Conservation (phyloP, 164 flowering plant genomes). For the Kingdonia uniflora region DNA sequence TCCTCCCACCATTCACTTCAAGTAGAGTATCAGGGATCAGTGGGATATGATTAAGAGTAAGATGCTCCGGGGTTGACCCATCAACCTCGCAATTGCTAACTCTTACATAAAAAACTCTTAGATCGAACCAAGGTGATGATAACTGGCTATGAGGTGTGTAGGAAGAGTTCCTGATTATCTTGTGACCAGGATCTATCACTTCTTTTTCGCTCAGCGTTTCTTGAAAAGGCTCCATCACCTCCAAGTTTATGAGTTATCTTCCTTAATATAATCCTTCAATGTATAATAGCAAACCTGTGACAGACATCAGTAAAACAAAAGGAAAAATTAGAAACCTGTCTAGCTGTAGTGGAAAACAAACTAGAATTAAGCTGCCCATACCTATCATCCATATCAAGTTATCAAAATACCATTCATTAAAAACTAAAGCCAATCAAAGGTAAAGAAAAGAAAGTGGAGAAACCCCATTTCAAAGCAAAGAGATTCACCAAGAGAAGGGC, state of each 20-base stretch:
- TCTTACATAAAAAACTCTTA: constrained; percentile 77
- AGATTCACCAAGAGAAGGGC: too few relatives aligned
- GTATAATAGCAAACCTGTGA: constrained; percentile 1
- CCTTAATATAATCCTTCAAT: constrained; percentile 7
- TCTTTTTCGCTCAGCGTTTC: constrained; percentile 26
- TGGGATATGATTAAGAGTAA: constrained; percentile 68
- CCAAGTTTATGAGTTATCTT: constrained; percentile 3
- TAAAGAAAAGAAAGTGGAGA: too few relatives aligned
- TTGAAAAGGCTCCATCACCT: constrained; percentile 32
- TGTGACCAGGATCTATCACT: constrained; percentile 20
- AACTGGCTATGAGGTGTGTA: constrained; percentile 22
- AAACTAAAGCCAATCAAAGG: too few relatives aligned
- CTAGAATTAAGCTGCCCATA: not conserved
- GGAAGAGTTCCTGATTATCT: constrained; percentile 14
- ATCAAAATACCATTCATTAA: too few relatives aligned
- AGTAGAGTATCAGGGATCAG: constrained; percentile 52
- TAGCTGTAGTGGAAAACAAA: not conserved
- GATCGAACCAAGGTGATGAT: constrained; percentile 57
- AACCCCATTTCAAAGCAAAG: too few relatives aligned
- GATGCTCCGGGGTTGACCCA: constrained; percentile 57
- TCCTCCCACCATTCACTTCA: constrained; percentile 64
- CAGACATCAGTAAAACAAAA: constrained; percentile 4
- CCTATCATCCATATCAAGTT: too few relatives aligned
- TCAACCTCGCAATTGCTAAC: constrained; percentile 56
- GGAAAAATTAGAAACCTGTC: not conserved